Evolutionary conservation across 2,329 filamentous ascomycete species (phyloP), one percentile per base, ranked within the genome.

Genomic region (Phyllosticta citriasiana): DNA sequence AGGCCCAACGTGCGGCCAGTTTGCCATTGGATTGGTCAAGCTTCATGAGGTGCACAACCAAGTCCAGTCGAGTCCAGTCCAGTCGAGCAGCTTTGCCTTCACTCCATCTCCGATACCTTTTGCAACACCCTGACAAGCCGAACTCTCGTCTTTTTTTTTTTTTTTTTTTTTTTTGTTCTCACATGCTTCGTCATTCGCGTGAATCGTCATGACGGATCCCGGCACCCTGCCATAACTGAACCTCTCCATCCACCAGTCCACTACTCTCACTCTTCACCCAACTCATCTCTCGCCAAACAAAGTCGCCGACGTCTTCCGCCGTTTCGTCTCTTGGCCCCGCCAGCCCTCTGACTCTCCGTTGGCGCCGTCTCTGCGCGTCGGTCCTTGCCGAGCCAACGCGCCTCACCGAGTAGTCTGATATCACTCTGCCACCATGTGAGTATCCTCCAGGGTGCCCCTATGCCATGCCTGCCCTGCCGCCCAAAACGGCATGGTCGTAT

Each of bases 401-500:
- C 40, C 40, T n/a, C 16, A 19, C 40, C 40, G 40, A 47, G 40
- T 47, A 47, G 40, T 47, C 40, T 47, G 40, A n/a, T 47, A 47
- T 47, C 40, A 47, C 40, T 47, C 40, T 47, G 16, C 14, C 40
- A n/a, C 40, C 40, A 47, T 47, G 40, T 47, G 40, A 47, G 40
- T 47, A 47, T n/a, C 14, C 40, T 47, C 40, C 40, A n/a, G 40
- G 40, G 40, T 47, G 40, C 40, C 40, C 40, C 40, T 47, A n/a
- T 47, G 40, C 40, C 40, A 47, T 47, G 40, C 57, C 53, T 40
- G 57, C 35, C n/a, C 33, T 55, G 57, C 53, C 57, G 16, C 40
- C 57, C 57, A 52, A 60, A 52, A 51, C 40, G 55, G 59, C 52
- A 57, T 62, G 60, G 56, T 51, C 35, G 72, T 73, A 71, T 73